Evolutionary conservation across 108 stramenopile genomes (phyloP).

Genomic region (Thalassiosira profunda): DNA sequence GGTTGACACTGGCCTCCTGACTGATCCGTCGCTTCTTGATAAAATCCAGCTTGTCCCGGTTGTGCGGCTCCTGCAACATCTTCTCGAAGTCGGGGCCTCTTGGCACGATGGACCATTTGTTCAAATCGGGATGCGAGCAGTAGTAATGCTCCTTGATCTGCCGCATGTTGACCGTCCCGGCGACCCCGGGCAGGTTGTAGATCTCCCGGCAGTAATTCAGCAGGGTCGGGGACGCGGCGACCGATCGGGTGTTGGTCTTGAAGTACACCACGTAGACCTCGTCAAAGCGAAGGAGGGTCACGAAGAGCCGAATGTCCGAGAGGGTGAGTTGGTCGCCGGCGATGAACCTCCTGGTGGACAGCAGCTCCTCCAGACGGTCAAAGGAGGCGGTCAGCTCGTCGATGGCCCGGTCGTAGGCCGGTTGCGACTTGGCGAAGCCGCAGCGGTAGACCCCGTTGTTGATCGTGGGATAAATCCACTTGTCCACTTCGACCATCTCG

Average conservation of each 20-base stretch:
- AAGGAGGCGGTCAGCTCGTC: slow-evolving; percentile 90
- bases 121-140: slow-evolving; percentile 86
- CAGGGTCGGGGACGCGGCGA: slow-evolving; percentile 84
- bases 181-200: slow-evolving; percentile 92
- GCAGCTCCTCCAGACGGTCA: slow-evolving; percentile 80
- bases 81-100: slow-evolving; percentile 72
- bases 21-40: not conserved
- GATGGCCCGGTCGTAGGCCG: slow-evolving; percentile 93
- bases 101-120: slow-evolving; percentile 86
- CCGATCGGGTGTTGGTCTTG: slow-evolving; percentile 89
- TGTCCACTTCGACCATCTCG: slow-evolving; percentile 85
- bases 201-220: slow-evolving; percentile 96
- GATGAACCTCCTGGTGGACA: slow-evolving; percentile 83
- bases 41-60: slow-evolving; percentile 27
- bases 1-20: too few relatives aligned
- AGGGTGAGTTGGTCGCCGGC: slow-evolving; percentile 89
- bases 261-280: slow-evolving; percentile 94
- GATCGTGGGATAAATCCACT: slow-evolving; percentile 91
- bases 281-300: slow-evolving; percentile 95
- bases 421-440: slow-evolving; percentile 96
- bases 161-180: slow-evolving; percentile 91
- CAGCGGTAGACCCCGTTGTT: slow-evolving; percentile 98
- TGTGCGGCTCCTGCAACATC: slow-evolving; percentile 67
- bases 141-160: slow-evolving; percentile 97
- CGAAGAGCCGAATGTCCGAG: slow-evolving; percentile 96